Base-by-base conservation (phyloP, 225 moss, liverwort and hornwort genomes). In the Marchantia paleacea region DNA sequence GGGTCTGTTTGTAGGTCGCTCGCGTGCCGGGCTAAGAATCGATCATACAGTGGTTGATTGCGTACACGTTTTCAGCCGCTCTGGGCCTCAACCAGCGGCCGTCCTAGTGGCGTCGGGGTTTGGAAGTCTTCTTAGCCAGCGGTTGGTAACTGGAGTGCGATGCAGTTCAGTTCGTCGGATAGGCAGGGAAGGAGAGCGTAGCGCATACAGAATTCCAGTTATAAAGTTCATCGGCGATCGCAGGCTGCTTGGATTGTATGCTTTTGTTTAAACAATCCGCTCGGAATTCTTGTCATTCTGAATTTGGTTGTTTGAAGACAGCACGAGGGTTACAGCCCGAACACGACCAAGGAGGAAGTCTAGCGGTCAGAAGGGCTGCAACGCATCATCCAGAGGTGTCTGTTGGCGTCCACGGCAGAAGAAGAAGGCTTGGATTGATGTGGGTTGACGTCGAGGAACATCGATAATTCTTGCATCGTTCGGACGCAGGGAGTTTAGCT, bases 31-130 rank as follows among this genome's bases (percentile, higher is more conserved):
- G 72, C 50, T 39, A 57, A 47, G 12, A 28, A 60, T 60, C 74
- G 74, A 72, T 51, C 50, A 28, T 16, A 28, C 53, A 74, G 25
- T 55, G 15, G 54, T 58, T 60, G 75, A 76, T 76, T 76, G 75
- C 75, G 75, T 76, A 47, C 58, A 60, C 75, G 60, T 47, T 60
- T 76, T 60, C 58, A 60, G 75, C 52, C 52, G 24, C 12, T 52
- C 52, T 29, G 66, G 66, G 10, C 28, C 11, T 70, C 70, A 18
- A 70, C 28, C 16, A 7, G 19, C 48, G 29, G 39, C 39, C 49
- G 49, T 70, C 47, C 49, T 47, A 31, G 13, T 10, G n/a, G 65
- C n/a, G n/a, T 22, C 62, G 62, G n/a, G 6, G 6, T 1, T 9
- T 2, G 7, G 22, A 62, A n/a, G 62, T 62, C 62, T 62, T 62